Evolutionary conservation across 2,329 filamentous ascomycete species (phyloP).

Genomic region (Aspergillus sp.): DNA sequence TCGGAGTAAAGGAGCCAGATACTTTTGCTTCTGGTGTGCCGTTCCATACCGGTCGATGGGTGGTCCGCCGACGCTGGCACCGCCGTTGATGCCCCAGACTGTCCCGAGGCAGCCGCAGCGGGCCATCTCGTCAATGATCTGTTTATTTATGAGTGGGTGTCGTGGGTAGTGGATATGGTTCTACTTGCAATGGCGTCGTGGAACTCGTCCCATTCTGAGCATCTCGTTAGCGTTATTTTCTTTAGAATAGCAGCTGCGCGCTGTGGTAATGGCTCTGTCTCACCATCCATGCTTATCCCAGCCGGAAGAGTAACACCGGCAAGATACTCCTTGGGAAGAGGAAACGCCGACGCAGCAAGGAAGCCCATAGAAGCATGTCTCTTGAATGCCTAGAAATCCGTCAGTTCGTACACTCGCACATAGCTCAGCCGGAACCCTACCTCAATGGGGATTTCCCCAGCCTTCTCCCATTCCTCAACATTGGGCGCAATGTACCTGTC

Average conservation of each 20-base stretch:
- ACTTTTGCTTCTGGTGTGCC: neutral
- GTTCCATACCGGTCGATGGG: neutral
- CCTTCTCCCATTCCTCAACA: neutral
- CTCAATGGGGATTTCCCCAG: neutral
- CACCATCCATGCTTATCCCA: neutral
- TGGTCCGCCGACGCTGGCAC: neutral
- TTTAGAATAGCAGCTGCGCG: too few species aligned
- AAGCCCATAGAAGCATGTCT: neutral
- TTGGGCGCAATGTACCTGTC: neutral
- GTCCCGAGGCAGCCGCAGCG: neutral
- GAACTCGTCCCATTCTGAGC: neutral
- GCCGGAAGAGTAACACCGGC: neutral
- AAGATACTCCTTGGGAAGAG: neutral
- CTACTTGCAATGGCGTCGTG: neutral
- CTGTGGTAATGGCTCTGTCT: neutral
- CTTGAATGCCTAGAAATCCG: neutral
- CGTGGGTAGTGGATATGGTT: too few species aligned
- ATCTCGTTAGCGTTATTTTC: neutral
- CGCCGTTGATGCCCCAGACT: neutral
- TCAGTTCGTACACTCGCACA: neutral
- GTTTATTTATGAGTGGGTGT: too few species aligned
- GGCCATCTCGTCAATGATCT: neutral
- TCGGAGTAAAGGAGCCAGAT: neutral
- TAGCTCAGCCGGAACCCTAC: neutral
- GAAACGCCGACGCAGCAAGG: neutral